phyloP scores from a whole-genome alignment of 2,329 filamentous ascomycete genomes.

The Talaromyces pinophilus region DNA sequence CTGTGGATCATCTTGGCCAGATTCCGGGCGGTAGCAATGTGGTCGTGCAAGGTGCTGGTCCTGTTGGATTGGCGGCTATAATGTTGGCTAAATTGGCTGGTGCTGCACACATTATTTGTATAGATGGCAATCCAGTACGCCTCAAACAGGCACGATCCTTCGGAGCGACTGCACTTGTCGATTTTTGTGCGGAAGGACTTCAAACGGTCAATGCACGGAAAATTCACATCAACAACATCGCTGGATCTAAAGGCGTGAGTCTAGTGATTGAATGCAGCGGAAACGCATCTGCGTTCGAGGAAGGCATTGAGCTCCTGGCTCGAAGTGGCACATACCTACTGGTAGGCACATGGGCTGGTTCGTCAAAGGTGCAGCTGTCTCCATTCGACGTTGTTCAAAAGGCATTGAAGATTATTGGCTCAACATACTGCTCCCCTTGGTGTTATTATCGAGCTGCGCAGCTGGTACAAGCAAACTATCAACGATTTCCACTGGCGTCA shows the following conservation, averaged over 20 bases:
- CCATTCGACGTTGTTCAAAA: conserved; percentile 5
- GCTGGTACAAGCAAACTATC: neutral
- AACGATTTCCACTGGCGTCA: neutral
- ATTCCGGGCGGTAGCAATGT: neutral
- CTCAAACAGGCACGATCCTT: neutral
- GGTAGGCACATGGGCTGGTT: neutral
- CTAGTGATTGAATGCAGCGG: neutral
- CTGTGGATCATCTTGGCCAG: neutral
- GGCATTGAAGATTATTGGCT: neutral
- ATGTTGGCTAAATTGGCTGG: neutral
- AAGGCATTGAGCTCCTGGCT: neutral
- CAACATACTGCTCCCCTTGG: neutral
- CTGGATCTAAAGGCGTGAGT: neutral
- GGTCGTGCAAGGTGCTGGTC: neutral
- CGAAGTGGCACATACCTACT: neutral
- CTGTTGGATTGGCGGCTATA: neutral
- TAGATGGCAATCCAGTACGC: neutral
- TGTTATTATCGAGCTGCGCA: neutral
- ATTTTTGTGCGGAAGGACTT: neutral
- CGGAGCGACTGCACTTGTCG: neutral
- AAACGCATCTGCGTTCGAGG: neutral
- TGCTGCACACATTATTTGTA: neutral
- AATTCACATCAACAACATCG: neutral
- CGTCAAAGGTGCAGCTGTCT: neutral
- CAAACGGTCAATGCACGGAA: neutral